A percentile compares a stretch with the other conserved stretches of the same genome.
These are phyloP conservation scores for Fraxinus cuspidata DNA, from an alignment of 257 asterid genomes.

Conservation along the genomic window DNA sequence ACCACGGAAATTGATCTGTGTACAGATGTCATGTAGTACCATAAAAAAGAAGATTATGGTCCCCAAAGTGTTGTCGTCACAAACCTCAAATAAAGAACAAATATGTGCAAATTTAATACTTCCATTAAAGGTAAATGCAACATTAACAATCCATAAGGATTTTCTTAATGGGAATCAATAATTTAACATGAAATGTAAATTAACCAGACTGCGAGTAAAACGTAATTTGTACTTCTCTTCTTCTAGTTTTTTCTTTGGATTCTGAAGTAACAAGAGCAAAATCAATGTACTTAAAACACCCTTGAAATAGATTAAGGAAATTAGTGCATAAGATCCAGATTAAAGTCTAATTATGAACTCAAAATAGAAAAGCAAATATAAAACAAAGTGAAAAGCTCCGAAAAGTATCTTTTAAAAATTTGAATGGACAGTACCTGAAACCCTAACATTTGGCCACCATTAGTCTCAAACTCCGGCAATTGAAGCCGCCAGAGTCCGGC, in stretches of 20 bases:
- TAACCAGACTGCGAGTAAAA: not conserved
- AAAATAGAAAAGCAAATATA: too few relatives aligned
- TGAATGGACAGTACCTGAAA: slow-evolving; percentile 44
- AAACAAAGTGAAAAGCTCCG: not conserved
- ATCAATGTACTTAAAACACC: not conserved
- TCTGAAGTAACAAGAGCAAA: not conserved
- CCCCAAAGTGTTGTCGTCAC: not conserved
- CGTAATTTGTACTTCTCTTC: not conserved
- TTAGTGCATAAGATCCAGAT: not conserved
- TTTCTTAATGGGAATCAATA: not conserved
- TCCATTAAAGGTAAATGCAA: not conserved
- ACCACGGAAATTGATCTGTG: not conserved
- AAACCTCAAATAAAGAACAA: not conserved
- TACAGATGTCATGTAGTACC: not conserved
- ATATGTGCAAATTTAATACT: not conserved
- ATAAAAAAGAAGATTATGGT: slow-evolving; percentile 6
- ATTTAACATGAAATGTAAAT: not conserved
- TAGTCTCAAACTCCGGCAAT: slow-evolving; percentile 43
- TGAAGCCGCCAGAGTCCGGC: slow-evolving; percentile 67
- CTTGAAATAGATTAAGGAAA: too few relatives aligned
- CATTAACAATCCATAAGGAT: too few relatives aligned
- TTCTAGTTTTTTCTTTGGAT: not conserved
- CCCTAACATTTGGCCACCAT: slow-evolving; percentile 35
- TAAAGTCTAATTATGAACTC: not conserved
- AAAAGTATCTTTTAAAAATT: slow-evolving; percentile 5